Base-by-base conservation (phyloP, 176 grass and related monocot species). In the Oryza glaberrima region DNA sequence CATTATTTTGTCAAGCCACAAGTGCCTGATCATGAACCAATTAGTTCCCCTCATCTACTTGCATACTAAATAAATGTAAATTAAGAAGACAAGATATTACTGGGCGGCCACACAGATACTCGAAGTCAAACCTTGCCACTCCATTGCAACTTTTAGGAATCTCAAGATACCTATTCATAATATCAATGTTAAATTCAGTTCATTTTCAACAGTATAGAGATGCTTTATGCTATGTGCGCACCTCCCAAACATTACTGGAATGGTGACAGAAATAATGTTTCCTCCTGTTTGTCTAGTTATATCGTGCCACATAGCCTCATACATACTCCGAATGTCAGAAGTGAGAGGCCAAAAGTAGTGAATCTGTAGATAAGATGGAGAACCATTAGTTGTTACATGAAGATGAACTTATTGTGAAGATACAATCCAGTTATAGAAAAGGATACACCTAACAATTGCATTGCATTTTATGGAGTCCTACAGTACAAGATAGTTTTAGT, bases 211-310 rank as follows among this genome's bases (percentile, higher is more conserved):
- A 35, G 25, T 54, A 73, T 44, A 73, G 35, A 86, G 19, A 87
- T 81, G 48, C n/a, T 75, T 35, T 61, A 49, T 48, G 35, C 45
- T 69, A 28, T 63, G 85, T 17, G 63, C 75, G 80, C 41, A 95
- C 96, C 96, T 95, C 81, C 96, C 96, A 79, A 98, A 98, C 96
- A 98, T 98, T 73, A 98, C 96, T 25, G 91, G 82, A 89, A 98
- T 91, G 67, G 80, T 82, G 60, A 84, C 83, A 12, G 89, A 73
- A 76, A 40, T 79, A 82, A 92, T 77, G 63, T 73, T 49, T 51
- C 63, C 85, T 81, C 87, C 91, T 77, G 65, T 63, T 88, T 89
- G 20, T 17, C 70, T 83, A 45, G 66, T 83, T 82, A 92, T 68
- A 30, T 86, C 89, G 58, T 70, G 77, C 96, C 96, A 98, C 69